phyloP scores from a whole-genome alignment of 2,329 filamentous ascomycete species.

The Hymenoscyphus albidus region DNA sequence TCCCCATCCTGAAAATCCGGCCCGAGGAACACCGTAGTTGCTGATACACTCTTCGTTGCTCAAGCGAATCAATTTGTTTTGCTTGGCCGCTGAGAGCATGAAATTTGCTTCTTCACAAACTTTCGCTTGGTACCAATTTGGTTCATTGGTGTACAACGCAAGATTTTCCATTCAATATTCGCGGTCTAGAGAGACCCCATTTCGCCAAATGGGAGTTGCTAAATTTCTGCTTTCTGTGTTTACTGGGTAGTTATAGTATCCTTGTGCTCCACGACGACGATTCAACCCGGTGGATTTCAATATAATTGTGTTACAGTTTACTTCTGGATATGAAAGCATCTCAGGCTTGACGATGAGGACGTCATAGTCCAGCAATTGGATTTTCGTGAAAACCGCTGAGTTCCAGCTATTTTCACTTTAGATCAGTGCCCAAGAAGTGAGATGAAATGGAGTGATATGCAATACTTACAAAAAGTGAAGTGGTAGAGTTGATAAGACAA shows the following conservation, averaged over 20 bases:
- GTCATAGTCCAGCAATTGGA: conserved; percentile 22
- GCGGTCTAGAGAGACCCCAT: not conserved
- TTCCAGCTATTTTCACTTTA: conserved; percentile 14
- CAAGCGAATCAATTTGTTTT: conserved; percentile 15
- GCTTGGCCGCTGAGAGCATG: conserved; percentile 12
- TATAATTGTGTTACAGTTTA: conserved; percentile 16
- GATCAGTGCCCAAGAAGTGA: not conserved
- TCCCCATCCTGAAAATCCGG: conserved; percentile 14
- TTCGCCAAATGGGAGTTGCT: too few relatives aligned
- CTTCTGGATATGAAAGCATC: conserved; percentile 12
- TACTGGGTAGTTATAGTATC: too few relatives aligned
- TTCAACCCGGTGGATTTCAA: not conserved
- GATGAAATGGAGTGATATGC: not conserved
- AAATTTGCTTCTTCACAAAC: conserved; percentile 9
- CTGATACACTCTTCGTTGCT: conserved; percentile 23
- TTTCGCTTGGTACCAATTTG: conserved; percentile 12
- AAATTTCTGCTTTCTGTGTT: too few relatives aligned
- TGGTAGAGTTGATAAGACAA: conserved; percentile 23
- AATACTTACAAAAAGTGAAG: conserved; percentile 28
- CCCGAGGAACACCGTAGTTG: conserved; percentile 19
- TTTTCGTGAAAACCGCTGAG: conserved; percentile 24
- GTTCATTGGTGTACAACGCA: too few relatives aligned
- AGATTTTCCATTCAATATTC: not conserved
- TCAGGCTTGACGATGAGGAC: conserved; percentile 22
- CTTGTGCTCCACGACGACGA: not conserved